Conservation (phyloP, 495 filamentous ascomycete species). For the Neurospora sp. region DNA sequence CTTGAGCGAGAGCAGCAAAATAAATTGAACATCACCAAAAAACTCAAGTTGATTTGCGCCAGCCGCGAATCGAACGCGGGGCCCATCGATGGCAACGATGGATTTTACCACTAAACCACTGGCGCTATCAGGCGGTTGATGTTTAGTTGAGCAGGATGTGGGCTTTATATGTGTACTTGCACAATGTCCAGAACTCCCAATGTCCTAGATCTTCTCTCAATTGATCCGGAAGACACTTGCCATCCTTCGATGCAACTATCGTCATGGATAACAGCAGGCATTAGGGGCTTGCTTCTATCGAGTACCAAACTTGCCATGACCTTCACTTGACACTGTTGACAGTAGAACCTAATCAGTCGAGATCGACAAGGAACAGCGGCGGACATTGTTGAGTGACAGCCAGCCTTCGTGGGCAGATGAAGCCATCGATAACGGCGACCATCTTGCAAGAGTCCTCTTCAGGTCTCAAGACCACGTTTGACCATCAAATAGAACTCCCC, state of each 20-base stretch:
- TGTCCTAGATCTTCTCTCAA: neutral
- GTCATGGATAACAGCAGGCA: neutral
- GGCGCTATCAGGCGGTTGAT: neutral
- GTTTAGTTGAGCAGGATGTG: fast-evolving
- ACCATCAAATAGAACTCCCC: neutral
- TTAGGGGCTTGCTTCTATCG: neutral
- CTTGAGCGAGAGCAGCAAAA: neutral
- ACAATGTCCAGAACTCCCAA: neutral
- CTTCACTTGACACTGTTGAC: neutral
- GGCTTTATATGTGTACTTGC: neutral
- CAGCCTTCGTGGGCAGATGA: neutral
- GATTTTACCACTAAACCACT: neutral
- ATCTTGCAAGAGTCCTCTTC: neutral
- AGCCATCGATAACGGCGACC: neutral
- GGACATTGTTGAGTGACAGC: neutral
- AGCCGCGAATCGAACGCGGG: neutral
- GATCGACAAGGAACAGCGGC: neutral
- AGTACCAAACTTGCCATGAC: neutral
- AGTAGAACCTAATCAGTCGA: neutral
- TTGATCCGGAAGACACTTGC: neutral
- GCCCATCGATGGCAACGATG: neutral
- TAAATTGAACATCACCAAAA: neutral
- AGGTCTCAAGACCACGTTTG: neutral
- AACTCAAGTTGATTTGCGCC: neutral
- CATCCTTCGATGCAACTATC: neutral